Percentiles rank a stretch among this genome's conserved stretches.
Evolutionary conservation across 768 basidiomycete species (phyloP).

Genomic region (Gymnopilus junonius): DNA sequence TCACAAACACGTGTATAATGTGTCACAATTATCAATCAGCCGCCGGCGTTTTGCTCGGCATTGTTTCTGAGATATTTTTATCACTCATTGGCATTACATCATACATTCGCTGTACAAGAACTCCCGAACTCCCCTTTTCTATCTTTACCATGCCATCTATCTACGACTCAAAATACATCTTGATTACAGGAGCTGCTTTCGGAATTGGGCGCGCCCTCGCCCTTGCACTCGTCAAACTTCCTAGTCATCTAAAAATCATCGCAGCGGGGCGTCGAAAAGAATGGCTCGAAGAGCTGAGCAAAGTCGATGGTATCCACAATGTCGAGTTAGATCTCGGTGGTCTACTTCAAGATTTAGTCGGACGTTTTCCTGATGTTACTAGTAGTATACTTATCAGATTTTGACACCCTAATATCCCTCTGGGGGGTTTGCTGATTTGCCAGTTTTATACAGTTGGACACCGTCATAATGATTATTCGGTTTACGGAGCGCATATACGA

Average conservation of each 20-base stretch:
- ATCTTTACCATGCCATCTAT: constrained; percentile 37
- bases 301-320: constrained; percentile 41
- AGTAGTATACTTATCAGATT: too few species aligned
- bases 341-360: constrained; percentile 44
- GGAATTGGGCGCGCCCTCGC: constrained; percentile 64
- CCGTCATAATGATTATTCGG: too few species aligned
- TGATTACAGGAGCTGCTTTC: constrained; percentile 59
- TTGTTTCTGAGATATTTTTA: not conserved
- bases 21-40: not conserved
- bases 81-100: not conserved
- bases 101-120: not conserved
- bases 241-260: constrained; percentile 52
- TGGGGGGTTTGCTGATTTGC: too few species aligned
- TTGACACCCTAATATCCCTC: too few species aligned
- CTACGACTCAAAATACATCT: constrained; percentile 50
- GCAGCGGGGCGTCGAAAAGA: constrained; percentile 55
- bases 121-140: not conserved
- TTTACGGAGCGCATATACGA: too few species aligned
- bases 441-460: too few species aligned
- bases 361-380: constrained; percentile 56
- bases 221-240: constrained; percentile 48
- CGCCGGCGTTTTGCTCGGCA: too few species aligned
- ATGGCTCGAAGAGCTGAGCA: constrained; percentile 51
- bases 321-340: constrained; percentile 48
- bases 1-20: constrained; percentile 1